Conservation (phyloP, 352 stramenopile genomes). For the Phytophthora fragariae region DNA sequence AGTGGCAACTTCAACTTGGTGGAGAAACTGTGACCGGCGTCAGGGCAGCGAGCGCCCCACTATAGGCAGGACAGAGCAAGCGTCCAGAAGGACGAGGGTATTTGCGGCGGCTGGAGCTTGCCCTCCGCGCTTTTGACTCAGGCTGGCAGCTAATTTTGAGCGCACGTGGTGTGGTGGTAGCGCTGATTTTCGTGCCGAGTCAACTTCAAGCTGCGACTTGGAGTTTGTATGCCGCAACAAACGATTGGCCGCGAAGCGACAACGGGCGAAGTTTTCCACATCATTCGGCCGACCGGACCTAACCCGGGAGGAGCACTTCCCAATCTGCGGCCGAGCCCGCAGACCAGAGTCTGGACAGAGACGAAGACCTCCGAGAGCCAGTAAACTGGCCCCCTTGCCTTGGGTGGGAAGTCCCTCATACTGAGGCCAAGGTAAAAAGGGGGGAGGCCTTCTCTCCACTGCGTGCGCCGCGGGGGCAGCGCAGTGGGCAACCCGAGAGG, state of each 20-base stretch:
- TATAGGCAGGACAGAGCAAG: not conserved
- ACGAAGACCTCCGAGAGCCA: too few relatives aligned
- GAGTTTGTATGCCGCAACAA: conserved; percentile 28
- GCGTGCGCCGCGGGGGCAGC: too few relatives aligned
- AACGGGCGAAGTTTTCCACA: conserved; percentile 33
- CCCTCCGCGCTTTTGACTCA: not conserved
- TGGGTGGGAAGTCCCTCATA: too few relatives aligned
- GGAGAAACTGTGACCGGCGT: not conserved
- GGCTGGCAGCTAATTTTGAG: conserved; percentile 15
- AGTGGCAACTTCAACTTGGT: conserved; percentile 43
- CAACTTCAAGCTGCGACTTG: conserved; percentile 36
- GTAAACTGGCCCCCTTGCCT: too few relatives aligned
- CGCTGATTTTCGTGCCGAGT: not conserved
- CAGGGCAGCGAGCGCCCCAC: not conserved
- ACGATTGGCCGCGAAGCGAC: conserved; percentile 28
- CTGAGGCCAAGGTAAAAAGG: too few relatives aligned
- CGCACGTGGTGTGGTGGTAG: not conserved
- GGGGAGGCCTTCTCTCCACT: too few relatives aligned
- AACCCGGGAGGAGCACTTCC: not conserved
- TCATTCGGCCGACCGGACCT: conserved; percentile 13
- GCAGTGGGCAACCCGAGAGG: too few relatives aligned
- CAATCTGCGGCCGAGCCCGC: too few relatives aligned
- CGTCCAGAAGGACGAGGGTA: conserved; percentile 9
- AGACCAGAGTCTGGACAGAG: too few relatives aligned
- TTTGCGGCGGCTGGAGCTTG: not conserved